Evolutionary conservation across 2,329 filamentous ascomycete genomes (phyloP).

Genomic region (Aspergillus hiratsukae): DNA sequence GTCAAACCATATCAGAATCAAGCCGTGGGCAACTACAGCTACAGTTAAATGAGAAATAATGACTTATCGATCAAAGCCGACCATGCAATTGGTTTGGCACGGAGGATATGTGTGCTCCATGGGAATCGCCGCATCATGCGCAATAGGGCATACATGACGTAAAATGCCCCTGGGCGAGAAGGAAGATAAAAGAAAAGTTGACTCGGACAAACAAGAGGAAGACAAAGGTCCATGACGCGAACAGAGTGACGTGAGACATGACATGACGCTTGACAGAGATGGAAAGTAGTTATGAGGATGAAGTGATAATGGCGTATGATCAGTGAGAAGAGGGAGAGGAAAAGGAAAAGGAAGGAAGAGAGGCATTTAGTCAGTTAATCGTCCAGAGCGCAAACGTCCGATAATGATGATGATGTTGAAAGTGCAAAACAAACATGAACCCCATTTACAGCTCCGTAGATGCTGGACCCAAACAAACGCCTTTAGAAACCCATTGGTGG

Average conservation of each 20-base stretch:
- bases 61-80: slow-evolving; percentile 21
- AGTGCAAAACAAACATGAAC: not conserved
- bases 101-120: slow-evolving; percentile 22
- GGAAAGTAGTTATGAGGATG: slow-evolving; percentile 3
- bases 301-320: not conserved
- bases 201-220: slow-evolving; percentile 13
- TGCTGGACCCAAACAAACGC: slow-evolving; percentile 17
- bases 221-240: slow-evolving; percentile 11
- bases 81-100: slow-evolving; percentile 31
- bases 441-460: not conserved
- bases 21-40: not conserved
- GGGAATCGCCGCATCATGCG: slow-evolving; percentile 34
- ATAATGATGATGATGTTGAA: not conserved
- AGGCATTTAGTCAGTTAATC: not conserved
- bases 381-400: not conserved
- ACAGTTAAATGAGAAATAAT: not conserved
- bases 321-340: not conserved
- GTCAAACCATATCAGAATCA: not conserved
- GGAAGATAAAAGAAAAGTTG: slow-evolving; percentile 14
- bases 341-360: not conserved
- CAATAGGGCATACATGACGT: slow-evolving; percentile 13
- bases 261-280: slow-evolving; percentile 11
- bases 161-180: slow-evolving; percentile 16
- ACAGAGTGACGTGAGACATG: slow-evolving; percentile 14
- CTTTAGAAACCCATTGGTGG: slow-evolving; percentile 34